A percentile compares a stretch with the other conserved stretches of the same genome.
Evolutionary conservation across 371 early-diverging fungal species (phyloP).

Genomic region (Cokeromyces recurvatus): DNA sequence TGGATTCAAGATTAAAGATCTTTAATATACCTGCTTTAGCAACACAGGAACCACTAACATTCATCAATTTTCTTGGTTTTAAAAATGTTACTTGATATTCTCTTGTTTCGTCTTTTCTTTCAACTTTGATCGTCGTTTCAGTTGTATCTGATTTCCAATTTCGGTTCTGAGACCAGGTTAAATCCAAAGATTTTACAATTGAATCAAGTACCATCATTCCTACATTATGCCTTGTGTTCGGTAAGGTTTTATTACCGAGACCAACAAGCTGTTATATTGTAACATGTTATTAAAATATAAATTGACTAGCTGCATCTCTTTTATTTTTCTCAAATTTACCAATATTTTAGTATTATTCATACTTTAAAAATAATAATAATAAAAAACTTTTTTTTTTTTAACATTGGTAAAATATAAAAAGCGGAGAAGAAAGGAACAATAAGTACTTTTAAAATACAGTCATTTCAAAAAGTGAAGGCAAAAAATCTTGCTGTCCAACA

Average conservation of each 20-base stretch:
- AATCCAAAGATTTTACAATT: conserved; percentile 40
- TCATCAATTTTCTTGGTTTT: conserved; percentile 68
- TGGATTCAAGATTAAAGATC: too few species aligned
- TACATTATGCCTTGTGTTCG: conserved; percentile 70
- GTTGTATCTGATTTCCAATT: conserved; percentile 46
- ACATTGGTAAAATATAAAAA: too few species aligned
- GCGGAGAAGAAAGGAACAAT: too few species aligned
- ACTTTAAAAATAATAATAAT: too few species aligned
- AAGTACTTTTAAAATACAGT: too few species aligned
- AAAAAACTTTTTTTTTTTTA: too few species aligned
- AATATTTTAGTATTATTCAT: conserved; percentile 8
- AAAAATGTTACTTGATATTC: conserved; percentile 49
- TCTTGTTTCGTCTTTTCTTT: conserved; percentile 13
- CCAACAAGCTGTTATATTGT: conserved; percentile 58
- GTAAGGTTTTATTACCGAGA: conserved; percentile 63
- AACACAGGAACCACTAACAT: conserved; percentile 65
- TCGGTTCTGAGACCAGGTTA: conserved; percentile 43
- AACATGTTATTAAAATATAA: too few species aligned
- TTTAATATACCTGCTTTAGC: conserved; percentile 56
- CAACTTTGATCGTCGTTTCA: conserved; percentile 14
- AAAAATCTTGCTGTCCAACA: too few species aligned
- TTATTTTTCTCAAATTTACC: conserved; percentile 3
- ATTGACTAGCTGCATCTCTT: too few species aligned
- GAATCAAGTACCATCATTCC: conserved; percentile 71
- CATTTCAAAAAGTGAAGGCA: too few species aligned